Evolutionary conservation across 495 filamentous ascomycete genomes (phyloP).

Genomic region (Trichoderma asperelloides): DNA sequence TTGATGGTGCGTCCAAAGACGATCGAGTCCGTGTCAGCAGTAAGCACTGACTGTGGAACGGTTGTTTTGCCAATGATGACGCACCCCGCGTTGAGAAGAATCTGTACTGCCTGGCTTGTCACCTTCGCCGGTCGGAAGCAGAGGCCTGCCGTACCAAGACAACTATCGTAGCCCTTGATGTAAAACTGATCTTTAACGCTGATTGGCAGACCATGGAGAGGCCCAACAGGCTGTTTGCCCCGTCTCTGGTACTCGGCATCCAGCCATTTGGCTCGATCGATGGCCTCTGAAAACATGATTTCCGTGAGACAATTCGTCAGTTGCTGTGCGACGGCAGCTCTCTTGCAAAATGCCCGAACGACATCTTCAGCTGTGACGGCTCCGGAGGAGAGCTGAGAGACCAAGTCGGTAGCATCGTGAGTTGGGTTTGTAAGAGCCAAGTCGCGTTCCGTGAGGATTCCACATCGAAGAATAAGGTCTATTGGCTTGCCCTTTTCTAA

Average conservation of each 20-base stretch:
- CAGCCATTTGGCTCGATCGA: slow-evolving; percentile 47
- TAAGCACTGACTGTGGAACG: slow-evolving; percentile 46
- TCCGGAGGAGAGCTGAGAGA: slow-evolving; percentile 21
- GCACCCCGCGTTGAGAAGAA: slow-evolving; percentile 31
- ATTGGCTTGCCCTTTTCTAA: slow-evolving; percentile 23
- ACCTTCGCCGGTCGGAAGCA: neutral
- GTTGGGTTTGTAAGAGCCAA: slow-evolving; percentile 23
- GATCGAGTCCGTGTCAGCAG: slow-evolving; percentile 46
- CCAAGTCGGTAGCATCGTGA: slow-evolving; percentile 16
- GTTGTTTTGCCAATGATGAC: slow-evolving; percentile 46
- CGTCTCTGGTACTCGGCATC: slow-evolving; percentile 42
- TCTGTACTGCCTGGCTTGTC: slow-evolving; percentile 14
- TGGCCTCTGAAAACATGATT: slow-evolving; percentile 53
- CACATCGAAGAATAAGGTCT: slow-evolving; percentile 23
- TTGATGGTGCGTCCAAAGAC: slow-evolving; percentile 58
- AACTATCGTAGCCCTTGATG: slow-evolving; percentile 30
- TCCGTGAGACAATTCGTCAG: slow-evolving; percentile 54
- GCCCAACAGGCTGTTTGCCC: slow-evolving; percentile 41
- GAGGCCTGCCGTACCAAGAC: neutral
- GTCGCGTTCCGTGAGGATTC: slow-evolving; percentile 28
- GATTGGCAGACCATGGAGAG: slow-evolving; percentile 61
- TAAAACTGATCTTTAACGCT: slow-evolving; percentile 60
- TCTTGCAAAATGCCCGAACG: slow-evolving; percentile 27
- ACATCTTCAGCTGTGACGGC: slow-evolving; percentile 21
- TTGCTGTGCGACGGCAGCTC: slow-evolving; percentile 26